These are phyloP conservation scores for Lactarius indigo DNA, from an alignment of 768 basidiomycete species.

Conservation along the genomic window DNA sequence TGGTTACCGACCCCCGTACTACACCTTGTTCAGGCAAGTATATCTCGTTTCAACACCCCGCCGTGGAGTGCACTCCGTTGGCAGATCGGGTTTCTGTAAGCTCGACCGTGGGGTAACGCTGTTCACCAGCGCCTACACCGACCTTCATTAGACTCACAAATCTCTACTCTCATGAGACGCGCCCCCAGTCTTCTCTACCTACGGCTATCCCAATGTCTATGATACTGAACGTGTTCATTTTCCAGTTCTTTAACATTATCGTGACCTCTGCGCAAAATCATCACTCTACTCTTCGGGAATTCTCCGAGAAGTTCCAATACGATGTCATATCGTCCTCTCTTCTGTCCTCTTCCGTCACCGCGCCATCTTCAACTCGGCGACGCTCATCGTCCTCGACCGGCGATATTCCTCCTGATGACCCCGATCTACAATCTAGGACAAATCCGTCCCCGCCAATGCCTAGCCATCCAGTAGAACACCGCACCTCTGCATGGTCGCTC, in stretches of 20 bases:
- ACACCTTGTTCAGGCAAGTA: constrained; percentile 10
- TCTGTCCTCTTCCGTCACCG: constrained; percentile 22
- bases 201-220: not conserved
- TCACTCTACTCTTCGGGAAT: constrained; percentile 15
- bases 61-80: not conserved
- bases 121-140: not conserved
- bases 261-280: constrained; percentile 14
- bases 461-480: not conserved
- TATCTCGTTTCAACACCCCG: not conserved
- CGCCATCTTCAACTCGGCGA: constrained; percentile 16
- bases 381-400: constrained; percentile 13
- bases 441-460: not conserved
- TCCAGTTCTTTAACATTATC: constrained; percentile 17
- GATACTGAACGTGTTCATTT: constrained; percentile 9
- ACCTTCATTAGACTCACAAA: not conserved
- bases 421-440: not conserved
- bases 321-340: constrained; percentile 27
- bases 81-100: constrained; percentile 18
- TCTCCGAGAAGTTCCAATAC: constrained; percentile 27
- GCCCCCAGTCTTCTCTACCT: not conserved
- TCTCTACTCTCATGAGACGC: not conserved
- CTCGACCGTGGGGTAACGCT: not conserved
- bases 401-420: constrained; percentile 3
- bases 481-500: not conserved
- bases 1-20: constrained; percentile 14